Evolutionary conservation across 345 rosid genomes (phyloP).

Genomic region (Crucihimalaya himalaica): DNA sequence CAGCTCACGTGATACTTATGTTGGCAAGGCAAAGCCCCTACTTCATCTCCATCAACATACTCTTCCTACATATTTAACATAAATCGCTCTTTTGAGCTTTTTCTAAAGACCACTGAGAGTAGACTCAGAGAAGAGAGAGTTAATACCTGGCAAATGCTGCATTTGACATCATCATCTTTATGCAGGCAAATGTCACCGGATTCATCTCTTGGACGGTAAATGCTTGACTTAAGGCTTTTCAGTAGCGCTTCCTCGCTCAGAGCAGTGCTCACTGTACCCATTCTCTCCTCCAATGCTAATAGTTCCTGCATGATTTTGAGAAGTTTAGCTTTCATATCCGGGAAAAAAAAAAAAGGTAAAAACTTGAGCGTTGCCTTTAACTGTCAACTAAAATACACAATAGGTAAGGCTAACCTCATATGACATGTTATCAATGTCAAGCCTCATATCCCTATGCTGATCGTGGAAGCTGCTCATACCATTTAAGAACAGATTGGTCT

Average conservation of each 20-base stretch:
- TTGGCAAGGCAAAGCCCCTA: constrained; percentile 73
- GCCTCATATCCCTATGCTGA: constrained; percentile 94
- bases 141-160: constrained; percentile 91
- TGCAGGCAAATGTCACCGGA: constrained; percentile 14
- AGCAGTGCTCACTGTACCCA: constrained; percentile 97
- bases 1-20: constrained; percentile 73
- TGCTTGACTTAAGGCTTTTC: constrained; percentile 63
- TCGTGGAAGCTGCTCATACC: constrained; percentile 66
- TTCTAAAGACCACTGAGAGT: neutral
- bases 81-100: neutral
- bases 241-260: constrained; percentile 75
- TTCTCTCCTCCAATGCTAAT: constrained; percentile 92
- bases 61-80: constrained; percentile 64
- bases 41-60: constrained; percentile 66
- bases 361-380: neutral
- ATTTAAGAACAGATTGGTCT: constrained; percentile 70
- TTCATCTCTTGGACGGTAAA: constrained; percentile 38
- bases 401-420: constrained; percentile 67
- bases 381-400: neutral
- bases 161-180: constrained; percentile 58
- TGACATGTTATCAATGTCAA: constrained; percentile 96
- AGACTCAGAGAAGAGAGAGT: neutral
- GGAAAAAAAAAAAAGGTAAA: neutral
- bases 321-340: constrained; percentile 1
- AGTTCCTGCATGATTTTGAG: constrained; percentile 60